Conservation (phyloP, 345 rosid species). For the Citrus reticulata region DNA sequence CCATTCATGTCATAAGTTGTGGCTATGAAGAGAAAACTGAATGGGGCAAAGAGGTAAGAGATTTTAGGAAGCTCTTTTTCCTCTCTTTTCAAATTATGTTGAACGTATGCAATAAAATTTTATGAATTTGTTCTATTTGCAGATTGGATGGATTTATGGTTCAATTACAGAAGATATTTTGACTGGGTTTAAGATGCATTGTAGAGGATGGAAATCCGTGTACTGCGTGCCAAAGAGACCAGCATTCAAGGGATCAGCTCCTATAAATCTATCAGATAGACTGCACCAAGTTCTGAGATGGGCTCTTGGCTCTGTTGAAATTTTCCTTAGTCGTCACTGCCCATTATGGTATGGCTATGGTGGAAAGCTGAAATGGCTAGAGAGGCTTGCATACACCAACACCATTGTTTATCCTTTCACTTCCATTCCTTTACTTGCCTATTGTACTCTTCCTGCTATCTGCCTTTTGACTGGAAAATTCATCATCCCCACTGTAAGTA, state of each 20-base stretch:
- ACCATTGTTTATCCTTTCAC: slow-evolving; percentile 96
- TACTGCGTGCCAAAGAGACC: slow-evolving; percentile 81
- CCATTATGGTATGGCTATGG: slow-evolving; percentile 95
- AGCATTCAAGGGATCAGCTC: slow-evolving; percentile 95
- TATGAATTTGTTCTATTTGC: slow-evolving; percentile 12
- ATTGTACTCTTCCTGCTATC: slow-evolving; percentile 88
- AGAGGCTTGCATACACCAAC: slow-evolving; percentile 88
- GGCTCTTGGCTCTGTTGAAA: slow-evolving; percentile 96
- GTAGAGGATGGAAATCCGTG: slow-evolving; percentile 94
- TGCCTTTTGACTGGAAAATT: slow-evolving; percentile 96
- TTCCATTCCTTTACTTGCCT: slow-evolving; percentile 90
- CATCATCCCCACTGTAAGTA: slow-evolving; percentile 83
- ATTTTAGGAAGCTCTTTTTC: background rate
- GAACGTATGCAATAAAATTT: background rate
- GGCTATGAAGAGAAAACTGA: slow-evolving; percentile 97
- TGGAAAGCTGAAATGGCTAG: slow-evolving; percentile 85
- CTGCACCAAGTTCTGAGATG: slow-evolving; percentile 94
- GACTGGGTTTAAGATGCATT: slow-evolving; percentile 94
- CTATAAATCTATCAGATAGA: slow-evolving; percentile 88
- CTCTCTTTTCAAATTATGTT: background rate
- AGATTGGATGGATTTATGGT: slow-evolving; percentile 98
- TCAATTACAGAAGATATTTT: slow-evolving; percentile 89
- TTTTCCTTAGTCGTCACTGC: slow-evolving; percentile 92
- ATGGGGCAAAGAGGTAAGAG: slow-evolving; percentile 94
- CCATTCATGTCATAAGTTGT: slow-evolving; percentile 91